Base-by-base conservation (phyloP, 2,329 filamentous ascomycete genomes). In the Pyricularia pennisetigena region DNA sequence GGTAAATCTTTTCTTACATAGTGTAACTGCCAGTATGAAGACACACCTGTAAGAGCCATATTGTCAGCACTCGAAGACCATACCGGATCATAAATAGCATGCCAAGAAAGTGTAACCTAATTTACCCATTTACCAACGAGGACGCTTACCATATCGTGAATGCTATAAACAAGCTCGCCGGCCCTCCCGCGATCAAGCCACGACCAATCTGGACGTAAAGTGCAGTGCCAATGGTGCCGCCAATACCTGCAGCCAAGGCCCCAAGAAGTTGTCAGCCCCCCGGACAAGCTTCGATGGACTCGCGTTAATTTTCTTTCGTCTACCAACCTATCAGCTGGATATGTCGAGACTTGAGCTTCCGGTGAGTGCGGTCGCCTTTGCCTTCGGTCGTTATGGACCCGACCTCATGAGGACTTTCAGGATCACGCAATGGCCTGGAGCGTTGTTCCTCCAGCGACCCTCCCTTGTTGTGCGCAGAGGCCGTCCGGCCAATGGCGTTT, bases 211-310 rank as follows among this genome's bases (percentile, higher is more conserved):
- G 82, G 41, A 87, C 84, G 73, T 82, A 87, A 3, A 88, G 77
- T 20, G 84, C 85, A 1, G 86, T 89, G 23, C 87, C 87, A 70
- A 89, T 88, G 7, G 86, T 88, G 0, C 86, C 87, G 57, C 87
- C 87, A 69, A 89, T 89, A 35, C 65, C 65, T 66, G 26, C 20
- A n/a, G 23, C 16, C 41, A 20, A 49, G 16, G 3, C 3, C 41
- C 41, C 41, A 49, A 49, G 41, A 49, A 49, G 4, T 49, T 6
- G 41, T 49, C 41, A 49, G 41, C 16, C 16, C 12, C 32, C 16
- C 3, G n/a, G 41, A 49, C 41, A 49, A 49, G 41, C 41, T 49
- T 49, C 7, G 41, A 35, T n/a, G 16, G 41, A 49, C 5, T n/a
- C 16, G 3, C 41, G n/a, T 49, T 7, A 20, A 3, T 35, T 12